A percentile compares a stretch with the other conserved stretches of the same genome.
Evolutionary conservation across 352 stramenopile genomes (phyloP).

Genomic region (Globisporangium iwayamae): DNA sequence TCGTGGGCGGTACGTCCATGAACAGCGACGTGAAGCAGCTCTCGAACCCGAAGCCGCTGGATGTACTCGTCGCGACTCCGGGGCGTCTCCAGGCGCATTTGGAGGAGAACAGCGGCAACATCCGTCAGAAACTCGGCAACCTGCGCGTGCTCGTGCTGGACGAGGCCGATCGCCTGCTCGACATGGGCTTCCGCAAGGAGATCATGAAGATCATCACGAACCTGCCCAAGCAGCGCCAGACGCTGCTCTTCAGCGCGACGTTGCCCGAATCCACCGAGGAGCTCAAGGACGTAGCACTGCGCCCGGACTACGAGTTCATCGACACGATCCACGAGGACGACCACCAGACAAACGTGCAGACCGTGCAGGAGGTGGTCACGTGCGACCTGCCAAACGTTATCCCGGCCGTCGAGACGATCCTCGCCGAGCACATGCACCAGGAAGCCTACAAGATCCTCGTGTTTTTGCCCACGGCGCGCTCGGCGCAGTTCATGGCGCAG

Average conservation of each 20-base stretch:
- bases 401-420: conserved; percentile 53
- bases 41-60: conserved; percentile 35
- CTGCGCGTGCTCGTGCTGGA: conserved; percentile 87
- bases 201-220: conserved; percentile 87
- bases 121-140: conserved; percentile 54
- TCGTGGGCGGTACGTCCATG: conserved; percentile 89
- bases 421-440: conserved; percentile 70
- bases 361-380: conserved; percentile 84
- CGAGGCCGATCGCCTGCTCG: conserved; percentile 95
- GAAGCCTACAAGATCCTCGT: conserved; percentile 93
- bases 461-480: conserved; percentile 91
- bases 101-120: conserved; percentile 88
- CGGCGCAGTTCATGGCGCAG: conserved; percentile 87
- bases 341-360: conserved; percentile 88
- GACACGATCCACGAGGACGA: conserved; percentile 93
- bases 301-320: conserved; percentile 86
- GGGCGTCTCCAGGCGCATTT: conserved; percentile 95
- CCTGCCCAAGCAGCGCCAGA: conserved; percentile 80
- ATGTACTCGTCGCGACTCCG: conserved; percentile 96
- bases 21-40: conserved; percentile 53
- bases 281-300: conserved; percentile 87
- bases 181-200: conserved; percentile 94
- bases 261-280: conserved; percentile 82
- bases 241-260: conserved; percentile 95
- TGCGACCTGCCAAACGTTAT: conserved; percentile 74